These are phyloP conservation scores for Fusarium nisikadoi DNA, from an alignment of 2,329 filamentous ascomycete genomes.

Conservation along the genomic window DNA sequence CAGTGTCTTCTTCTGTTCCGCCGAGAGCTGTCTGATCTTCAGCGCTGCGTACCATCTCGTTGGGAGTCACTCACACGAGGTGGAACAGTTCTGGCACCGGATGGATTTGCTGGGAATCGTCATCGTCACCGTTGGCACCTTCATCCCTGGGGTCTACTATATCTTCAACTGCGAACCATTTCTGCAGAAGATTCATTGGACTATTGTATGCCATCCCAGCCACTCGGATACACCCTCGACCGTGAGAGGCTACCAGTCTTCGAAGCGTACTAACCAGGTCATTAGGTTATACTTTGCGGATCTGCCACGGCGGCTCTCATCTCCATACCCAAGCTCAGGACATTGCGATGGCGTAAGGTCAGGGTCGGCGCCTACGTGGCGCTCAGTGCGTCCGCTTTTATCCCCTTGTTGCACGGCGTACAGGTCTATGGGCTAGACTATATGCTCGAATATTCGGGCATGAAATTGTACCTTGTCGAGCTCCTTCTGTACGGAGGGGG, in stretches of 20 bases:
- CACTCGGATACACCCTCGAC: not conserved
- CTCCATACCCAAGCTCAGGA: not conserved
- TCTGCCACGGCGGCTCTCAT: not conserved
- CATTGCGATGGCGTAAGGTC: accelerated
- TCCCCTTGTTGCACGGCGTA: not conserved
- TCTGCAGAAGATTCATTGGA: not conserved
- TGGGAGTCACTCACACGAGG: not conserved
- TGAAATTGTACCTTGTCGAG: not conserved
- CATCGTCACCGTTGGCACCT: not conserved
- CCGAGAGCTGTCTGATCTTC: not conserved
- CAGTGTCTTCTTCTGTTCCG: not conserved
- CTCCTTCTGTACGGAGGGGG: not conserved
- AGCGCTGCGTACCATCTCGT: not conserved
- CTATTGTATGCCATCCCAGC: not conserved
- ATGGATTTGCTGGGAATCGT: not conserved
- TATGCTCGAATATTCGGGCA: not conserved
- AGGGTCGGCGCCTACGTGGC: not conserved
- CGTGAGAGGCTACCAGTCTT: not conserved
- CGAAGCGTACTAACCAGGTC: not conserved
- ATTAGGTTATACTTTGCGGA: not conserved
- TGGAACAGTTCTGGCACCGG: not conserved
- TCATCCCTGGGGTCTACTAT: not conserved
- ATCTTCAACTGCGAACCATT: not conserved
- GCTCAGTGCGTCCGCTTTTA: not conserved
- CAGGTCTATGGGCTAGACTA: not conserved